A percentile compares a stretch with the other conserved stretches of the same genome.
These are phyloP conservation scores for Penicillium decumbens DNA, from an alignment of 2,329 filamentous ascomycete genomes.

Conservation along the genomic window DNA sequence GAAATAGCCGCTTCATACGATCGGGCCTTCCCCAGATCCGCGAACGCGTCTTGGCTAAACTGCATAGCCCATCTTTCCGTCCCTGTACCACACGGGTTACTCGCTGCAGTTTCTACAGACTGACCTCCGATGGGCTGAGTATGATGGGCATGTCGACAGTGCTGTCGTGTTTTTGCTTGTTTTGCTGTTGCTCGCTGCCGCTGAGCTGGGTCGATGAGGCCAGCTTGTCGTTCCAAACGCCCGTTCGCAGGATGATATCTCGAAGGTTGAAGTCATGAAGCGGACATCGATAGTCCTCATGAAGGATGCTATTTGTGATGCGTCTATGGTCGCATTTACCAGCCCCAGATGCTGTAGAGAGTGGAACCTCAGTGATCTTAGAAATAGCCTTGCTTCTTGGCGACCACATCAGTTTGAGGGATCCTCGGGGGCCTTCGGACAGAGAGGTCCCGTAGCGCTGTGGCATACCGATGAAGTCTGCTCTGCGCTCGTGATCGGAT, in stretches of 20 bases:
- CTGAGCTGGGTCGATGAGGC: conserved; percentile 56
- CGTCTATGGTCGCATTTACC: conserved; percentile 68
- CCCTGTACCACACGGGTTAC: conserved; percentile 25
- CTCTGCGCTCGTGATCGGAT: too few relatives aligned
- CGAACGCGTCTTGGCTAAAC: conserved; percentile 25
- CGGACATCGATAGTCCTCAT: conserved; percentile 62
- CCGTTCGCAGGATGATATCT: conserved; percentile 64
- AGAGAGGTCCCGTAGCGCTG: too few relatives aligned
- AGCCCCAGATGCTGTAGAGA: conserved; percentile 64
- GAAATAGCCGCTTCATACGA: conserved; percentile 31
- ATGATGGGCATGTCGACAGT: conserved; percentile 36
- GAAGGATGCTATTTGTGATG: conserved; percentile 64
- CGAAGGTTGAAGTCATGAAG: conserved; percentile 77
- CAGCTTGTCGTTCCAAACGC: conserved; percentile 73
- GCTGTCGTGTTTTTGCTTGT: conserved; percentile 36
- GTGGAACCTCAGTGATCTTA: too few relatives aligned
- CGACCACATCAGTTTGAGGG: background rate
- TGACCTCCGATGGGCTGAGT: conserved; percentile 28
- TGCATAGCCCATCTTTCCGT: conserved; percentile 9
- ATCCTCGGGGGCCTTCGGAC: background rate
- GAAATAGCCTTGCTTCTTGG: conserved; percentile 20
- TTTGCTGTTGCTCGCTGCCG: conserved; percentile 36
- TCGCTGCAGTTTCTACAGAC: conserved; percentile 21
- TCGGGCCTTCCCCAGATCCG: conserved; percentile 28
- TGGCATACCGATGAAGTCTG: too few relatives aligned